Evolutionary conservation across 202 grass and related monocot genomes (phyloP), one percentile per base, ranked within the genome.

Genomic region (Setaria italica): DNA sequence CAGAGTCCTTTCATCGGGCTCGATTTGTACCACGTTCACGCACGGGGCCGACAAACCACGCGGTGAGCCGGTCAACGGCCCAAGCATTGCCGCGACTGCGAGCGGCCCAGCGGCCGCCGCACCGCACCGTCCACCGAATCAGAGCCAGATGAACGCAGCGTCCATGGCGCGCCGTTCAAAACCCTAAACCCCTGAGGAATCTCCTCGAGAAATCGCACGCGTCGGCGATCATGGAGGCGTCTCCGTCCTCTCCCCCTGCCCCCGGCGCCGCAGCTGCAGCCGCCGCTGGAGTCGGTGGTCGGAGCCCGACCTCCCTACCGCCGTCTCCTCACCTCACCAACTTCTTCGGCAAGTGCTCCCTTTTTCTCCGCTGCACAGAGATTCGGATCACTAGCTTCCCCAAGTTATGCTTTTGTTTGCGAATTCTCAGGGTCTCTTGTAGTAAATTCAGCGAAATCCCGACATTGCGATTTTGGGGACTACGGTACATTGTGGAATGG

Each of bases 221-320:
- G 51, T 42, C 79, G 45, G 47, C 56, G 19, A 21, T 62, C 68
- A 90, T 90, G 88, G 68, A 76, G 80, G 74, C 74, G 84, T 83
- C 88, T 46, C 39, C 73, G 41, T 65, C 84, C 69, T 53, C 84
- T 33, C 1, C 50, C 21, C 9, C 11, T 37, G 47, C 15, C 60
- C 29, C 37, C 5, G 57, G 47, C 56, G 21, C 59, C 14, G 69
- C 33, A 11, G 6, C 17, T 20, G 43, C 53, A 11, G 58, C 47
- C 4, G 58, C 73, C 48, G 29, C 67, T 11, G 74, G 84, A 64
- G 73, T 45, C 2, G 50, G 67, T 29, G n/a, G 17, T 55, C 70
- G 53, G 69, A 80, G 45, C 35, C 13, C 20, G 0, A 19, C 13
- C 37, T 13, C 63, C 11, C 79, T 32, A n/a, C 41, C 54, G 53